Conservation (phyloP, 1,284 basidiomycete genomes). For the Mycena citricolor region DNA sequence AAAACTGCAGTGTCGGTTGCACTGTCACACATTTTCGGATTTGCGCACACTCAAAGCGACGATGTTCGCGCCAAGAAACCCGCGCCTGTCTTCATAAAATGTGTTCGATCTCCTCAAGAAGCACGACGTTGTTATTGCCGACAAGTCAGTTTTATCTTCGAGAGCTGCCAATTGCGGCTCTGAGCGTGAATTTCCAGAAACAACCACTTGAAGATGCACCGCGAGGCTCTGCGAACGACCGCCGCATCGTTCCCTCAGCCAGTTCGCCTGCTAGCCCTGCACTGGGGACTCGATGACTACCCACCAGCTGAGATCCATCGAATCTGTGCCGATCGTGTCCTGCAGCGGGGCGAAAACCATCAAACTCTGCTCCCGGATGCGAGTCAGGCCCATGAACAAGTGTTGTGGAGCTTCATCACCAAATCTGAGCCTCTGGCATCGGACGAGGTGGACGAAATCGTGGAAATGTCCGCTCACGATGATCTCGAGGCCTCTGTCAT, state of each 20-base stretch:
- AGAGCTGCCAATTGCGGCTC: not conserved
- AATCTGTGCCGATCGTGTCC: slow-evolving; percentile 75
- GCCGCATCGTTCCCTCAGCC: slow-evolving; percentile 43
- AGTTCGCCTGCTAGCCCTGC: slow-evolving; percentile 74
- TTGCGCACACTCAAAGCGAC: slow-evolving; percentile 91
- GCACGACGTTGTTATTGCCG: slow-evolving; percentile 83
- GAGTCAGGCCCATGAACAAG: slow-evolving; percentile 68
- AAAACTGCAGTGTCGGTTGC: slow-evolving; percentile 90
- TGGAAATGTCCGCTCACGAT: slow-evolving; percentile 66
- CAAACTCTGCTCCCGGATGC: slow-evolving; percentile 73
- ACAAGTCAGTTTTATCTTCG: slow-evolving; percentile 58
- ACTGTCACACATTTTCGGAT: slow-evolving; percentile 75
- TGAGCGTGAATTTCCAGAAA: slow-evolving; percentile 53
- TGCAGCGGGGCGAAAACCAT: slow-evolving; percentile 78
- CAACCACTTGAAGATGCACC: slow-evolving; percentile 83
- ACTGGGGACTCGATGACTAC: slow-evolving; percentile 65
- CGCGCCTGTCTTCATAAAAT: slow-evolving; percentile 76
- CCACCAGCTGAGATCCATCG: slow-evolving; percentile 62
- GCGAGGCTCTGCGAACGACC: slow-evolving; percentile 62
- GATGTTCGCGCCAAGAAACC: slow-evolving; percentile 82
- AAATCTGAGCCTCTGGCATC: slow-evolving; percentile 65
- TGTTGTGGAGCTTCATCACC: slow-evolving; percentile 80
- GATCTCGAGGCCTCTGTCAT: slow-evolving; percentile 54
- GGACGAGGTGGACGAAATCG: slow-evolving; percentile 60
- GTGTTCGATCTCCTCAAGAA: slow-evolving; percentile 62